These are phyloP conservation scores for Guillardia theta DNA, from an alignment of 78 protist genomes.

Conservation along the genomic window DNA sequence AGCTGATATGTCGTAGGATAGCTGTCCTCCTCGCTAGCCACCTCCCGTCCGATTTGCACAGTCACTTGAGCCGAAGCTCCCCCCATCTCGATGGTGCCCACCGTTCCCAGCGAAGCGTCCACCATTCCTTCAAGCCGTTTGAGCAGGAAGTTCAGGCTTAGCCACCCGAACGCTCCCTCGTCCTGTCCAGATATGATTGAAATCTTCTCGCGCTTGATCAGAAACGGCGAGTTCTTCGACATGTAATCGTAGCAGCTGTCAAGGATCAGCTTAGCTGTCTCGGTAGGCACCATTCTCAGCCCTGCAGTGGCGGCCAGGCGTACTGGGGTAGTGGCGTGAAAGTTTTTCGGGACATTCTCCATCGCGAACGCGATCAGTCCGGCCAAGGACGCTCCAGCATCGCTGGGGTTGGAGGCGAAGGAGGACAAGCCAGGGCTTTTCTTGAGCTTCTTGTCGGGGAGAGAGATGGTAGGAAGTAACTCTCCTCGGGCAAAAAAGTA, in stretches of 20 bases:
- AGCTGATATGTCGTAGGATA: background rate
- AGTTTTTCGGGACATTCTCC: background rate
- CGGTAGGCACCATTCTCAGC: background rate
- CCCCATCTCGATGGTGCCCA: slow-evolving; percentile 12
- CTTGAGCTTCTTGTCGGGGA: background rate
- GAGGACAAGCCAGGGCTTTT: slow-evolving; percentile 15
- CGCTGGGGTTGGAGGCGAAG: background rate
- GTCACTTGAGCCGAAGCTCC: slow-evolving; percentile 27
- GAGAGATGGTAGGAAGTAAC: background rate
- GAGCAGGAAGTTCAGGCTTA: background rate
- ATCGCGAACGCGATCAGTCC: background rate
- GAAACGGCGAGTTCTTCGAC: background rate
- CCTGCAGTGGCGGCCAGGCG: slow-evolving; percentile 17
- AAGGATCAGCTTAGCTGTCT: background rate
- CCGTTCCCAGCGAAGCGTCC: background rate
- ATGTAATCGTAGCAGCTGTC: slow-evolving; percentile 1
- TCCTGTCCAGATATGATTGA: background rate
- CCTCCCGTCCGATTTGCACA: background rate
- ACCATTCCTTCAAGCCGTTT: background rate
- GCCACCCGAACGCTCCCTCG: slow-evolving; percentile 42
- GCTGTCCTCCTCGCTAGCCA: background rate
- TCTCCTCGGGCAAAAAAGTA: background rate
- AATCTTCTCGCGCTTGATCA: background rate
- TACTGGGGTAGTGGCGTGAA: background rate
- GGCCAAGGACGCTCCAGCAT: background rate